Evolutionary conservation across 2,329 filamentous ascomycete species (phyloP).

Genomic region (Fusarium subglutinans): DNA sequence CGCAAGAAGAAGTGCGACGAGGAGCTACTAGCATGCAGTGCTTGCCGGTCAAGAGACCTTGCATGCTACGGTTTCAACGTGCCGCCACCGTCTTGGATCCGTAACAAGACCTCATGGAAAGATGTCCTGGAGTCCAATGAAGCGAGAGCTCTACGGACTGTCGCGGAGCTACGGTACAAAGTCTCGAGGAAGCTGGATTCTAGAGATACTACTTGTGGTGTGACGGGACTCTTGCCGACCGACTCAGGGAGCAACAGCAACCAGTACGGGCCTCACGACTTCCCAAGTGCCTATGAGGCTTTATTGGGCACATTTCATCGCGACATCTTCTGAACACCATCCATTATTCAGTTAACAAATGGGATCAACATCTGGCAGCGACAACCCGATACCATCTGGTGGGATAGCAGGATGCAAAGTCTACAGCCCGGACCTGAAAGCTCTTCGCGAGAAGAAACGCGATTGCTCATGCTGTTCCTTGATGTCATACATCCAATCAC

Average conservation of each 20-base stretch:
- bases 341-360: background rate
- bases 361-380: background rate
- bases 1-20: background rate
- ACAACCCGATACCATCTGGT: background rate
- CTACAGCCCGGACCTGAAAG: background rate
- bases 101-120: background rate
- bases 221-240: background rate
- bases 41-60: background rate
- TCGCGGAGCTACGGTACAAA: background rate
- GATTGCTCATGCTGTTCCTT: background rate
- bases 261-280: background rate
- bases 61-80: background rate
- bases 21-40: background rate
- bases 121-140: background rate
- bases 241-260: background rate
- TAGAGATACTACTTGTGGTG: background rate
- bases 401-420: background rate
- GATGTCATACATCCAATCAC: background rate
- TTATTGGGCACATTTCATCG: background rate
- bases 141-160: background rate
- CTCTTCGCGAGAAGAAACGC: background rate
- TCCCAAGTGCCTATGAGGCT: background rate
- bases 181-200: background rate
- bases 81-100: background rate
- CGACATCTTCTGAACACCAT: background rate